Percentiles rank a stretch among this genome's conserved stretches.
Evolutionary conservation across 1,284 basidiomycete genomes (phyloP).

Genomic region (Xanthoconium separans): DNA sequence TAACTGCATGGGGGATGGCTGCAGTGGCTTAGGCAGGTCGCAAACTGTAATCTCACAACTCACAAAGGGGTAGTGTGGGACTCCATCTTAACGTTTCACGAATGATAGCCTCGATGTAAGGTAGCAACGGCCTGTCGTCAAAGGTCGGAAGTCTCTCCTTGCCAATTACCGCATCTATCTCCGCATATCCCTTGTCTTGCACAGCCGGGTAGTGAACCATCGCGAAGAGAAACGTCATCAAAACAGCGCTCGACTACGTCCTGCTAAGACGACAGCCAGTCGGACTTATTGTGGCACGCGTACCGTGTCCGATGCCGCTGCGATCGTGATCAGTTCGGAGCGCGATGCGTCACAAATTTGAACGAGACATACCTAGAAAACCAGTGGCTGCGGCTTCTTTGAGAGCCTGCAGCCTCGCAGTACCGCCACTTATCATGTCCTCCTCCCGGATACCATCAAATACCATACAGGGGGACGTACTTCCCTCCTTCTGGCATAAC

Average conservation of each 20-base stretch:
- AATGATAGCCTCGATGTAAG: slow-evolving; percentile 33
- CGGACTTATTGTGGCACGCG: neutral
- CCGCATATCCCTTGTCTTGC: slow-evolving; percentile 30
- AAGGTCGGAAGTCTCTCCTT: slow-evolving; percentile 30
- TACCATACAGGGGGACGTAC: slow-evolving; percentile 15
- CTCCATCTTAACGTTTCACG: slow-evolving; percentile 34
- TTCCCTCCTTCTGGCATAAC: slow-evolving; percentile 8
- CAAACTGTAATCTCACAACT: slow-evolving; percentile 1
- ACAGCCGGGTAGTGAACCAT: slow-evolving; percentile 34
- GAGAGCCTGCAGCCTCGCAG: slow-evolving; percentile 1
- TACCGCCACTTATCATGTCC: neutral
- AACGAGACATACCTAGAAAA: neutral
- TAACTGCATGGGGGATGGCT: slow-evolving; percentile 15
- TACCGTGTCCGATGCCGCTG: slow-evolving; percentile 14
- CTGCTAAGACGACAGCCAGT: neutral
- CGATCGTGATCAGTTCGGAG: neutral
- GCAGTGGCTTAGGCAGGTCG: neutral
- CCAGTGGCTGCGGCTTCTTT: slow-evolving; percentile 16
- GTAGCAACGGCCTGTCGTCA: slow-evolving; percentile 25
- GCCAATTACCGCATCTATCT: slow-evolving; percentile 33
- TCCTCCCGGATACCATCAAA: slow-evolving; percentile 12
- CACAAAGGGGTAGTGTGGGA: slow-evolving; percentile 11
- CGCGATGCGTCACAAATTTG: neutral
- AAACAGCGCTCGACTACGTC: slow-evolving; percentile 7
- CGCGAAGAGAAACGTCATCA: slow-evolving; percentile 32